Percentiles rank a stretch among this genome's conserved stretches.
Conservation (phyloP, 768 basidiomycete genomes). For the Amanita rimosa region DNA sequence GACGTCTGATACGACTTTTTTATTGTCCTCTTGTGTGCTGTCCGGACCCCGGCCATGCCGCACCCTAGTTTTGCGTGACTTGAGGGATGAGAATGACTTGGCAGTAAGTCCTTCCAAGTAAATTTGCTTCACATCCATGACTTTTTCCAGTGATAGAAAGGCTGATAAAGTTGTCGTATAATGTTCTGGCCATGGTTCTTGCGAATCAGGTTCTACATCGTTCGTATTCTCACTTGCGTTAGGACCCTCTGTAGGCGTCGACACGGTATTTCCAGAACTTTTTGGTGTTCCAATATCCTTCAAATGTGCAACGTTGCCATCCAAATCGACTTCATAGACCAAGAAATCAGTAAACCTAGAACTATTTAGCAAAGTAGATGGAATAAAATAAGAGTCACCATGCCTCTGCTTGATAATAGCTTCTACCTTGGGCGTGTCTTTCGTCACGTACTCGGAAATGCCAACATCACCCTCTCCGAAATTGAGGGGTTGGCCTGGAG, state of each 20-base stretch:
- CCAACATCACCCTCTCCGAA: conserved; percentile 79
- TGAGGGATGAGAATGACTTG: conserved; percentile 45
- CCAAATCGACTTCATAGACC: conserved; percentile 82
- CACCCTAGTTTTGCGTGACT: conserved; percentile 35
- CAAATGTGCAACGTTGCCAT: conserved; percentile 70
- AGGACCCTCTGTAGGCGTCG: conserved; percentile 6
- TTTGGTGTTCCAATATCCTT: conserved; percentile 65
- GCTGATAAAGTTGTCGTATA: conserved; percentile 44
- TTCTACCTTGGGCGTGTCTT: conserved; percentile 58
- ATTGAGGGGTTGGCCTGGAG: conserved; percentile 40
- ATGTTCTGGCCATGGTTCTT: conserved; percentile 55
- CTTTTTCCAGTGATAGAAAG: conserved; percentile 51
- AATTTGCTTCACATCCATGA: conserved; percentile 58
- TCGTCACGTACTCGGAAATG: conserved; percentile 77
- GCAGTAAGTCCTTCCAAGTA: conserved; percentile 76
- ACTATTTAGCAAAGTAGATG: background rate
- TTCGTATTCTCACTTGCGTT: background rate
- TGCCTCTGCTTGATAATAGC: conserved; percentile 98
- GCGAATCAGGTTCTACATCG: conserved; percentile 1
- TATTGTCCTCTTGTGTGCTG: conserved; percentile 47
- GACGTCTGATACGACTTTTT: conserved; percentile 78
- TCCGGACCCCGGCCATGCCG: conserved; percentile 22
- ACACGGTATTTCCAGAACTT: conserved; percentile 12
- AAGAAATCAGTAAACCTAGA: conserved; percentile 92
- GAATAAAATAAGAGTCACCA: conserved; percentile 9